Conservation (phyloP, 2,329 filamentous ascomycete genomes). For the Colletotrichum karsti region DNA sequence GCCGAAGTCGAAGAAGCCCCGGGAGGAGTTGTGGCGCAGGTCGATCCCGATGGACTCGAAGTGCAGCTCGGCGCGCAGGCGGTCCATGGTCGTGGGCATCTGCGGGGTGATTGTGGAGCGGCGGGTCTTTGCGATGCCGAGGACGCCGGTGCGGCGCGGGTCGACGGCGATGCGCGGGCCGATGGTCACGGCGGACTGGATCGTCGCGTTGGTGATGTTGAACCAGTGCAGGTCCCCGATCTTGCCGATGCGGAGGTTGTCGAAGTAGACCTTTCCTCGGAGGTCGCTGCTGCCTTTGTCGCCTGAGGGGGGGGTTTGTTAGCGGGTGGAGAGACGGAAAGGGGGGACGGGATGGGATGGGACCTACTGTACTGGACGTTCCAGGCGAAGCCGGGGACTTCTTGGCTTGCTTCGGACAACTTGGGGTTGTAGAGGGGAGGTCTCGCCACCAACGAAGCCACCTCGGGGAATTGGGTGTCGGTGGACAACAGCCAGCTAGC, state of each 20-base stretch:
- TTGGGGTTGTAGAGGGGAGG: slow-evolving; percentile 55
- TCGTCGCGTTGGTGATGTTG: slow-evolving; percentile 51
- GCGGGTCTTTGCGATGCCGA: slow-evolving; percentile 59
- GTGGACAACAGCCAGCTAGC: slow-evolving; percentile 36
- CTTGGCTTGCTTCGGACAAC: slow-evolving; percentile 51
- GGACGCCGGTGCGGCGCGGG: slow-evolving; percentile 55
- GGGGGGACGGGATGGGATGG: slow-evolving; percentile 34
- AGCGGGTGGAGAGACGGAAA: background rate
- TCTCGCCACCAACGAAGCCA: slow-evolving; percentile 42
- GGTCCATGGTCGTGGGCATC: slow-evolving; percentile 54
- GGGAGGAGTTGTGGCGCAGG: slow-evolving; percentile 36
- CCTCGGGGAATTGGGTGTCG: slow-evolving; percentile 34
- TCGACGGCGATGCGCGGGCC: slow-evolving; percentile 52
- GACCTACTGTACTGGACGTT: slow-evolving; percentile 56
- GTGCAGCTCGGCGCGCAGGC: slow-evolving; percentile 49
- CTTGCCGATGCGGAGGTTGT: slow-evolving; percentile 55
- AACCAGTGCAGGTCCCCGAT: slow-evolving; percentile 37
- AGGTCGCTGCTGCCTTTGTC: slow-evolving; percentile 52
- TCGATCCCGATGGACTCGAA: slow-evolving; percentile 58
- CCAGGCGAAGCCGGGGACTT: slow-evolving; percentile 56
- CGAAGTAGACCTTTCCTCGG: slow-evolving; percentile 58
- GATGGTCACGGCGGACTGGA: slow-evolving; percentile 57
- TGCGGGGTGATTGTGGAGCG: slow-evolving; percentile 52
- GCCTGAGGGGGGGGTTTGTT: slow-evolving; percentile 35
- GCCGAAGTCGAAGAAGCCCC: slow-evolving; percentile 52